These are phyloP conservation scores for Mycena venus DNA, from an alignment of 768 basidiomycete genomes.

Conservation along the genomic window DNA sequence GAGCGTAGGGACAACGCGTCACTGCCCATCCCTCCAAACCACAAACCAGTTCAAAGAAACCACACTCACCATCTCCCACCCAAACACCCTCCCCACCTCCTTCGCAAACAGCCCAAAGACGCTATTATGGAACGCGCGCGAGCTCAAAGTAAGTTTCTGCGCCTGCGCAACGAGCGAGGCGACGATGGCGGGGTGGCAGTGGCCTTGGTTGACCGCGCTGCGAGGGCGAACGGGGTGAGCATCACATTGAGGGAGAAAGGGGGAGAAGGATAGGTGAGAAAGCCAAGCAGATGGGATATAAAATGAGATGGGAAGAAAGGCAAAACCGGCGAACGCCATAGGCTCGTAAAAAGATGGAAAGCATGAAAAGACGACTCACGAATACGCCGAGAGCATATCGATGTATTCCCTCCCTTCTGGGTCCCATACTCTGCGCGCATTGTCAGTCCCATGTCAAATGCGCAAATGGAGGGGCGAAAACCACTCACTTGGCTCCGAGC, in stretches of 20 bases:
- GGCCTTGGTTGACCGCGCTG: conserved; percentile 94
- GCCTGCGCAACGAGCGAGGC: conserved; percentile 87
- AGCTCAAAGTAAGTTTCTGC: conserved; percentile 91
- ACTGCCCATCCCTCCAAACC: too few relatives aligned
- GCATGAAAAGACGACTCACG: conserved; percentile 63
- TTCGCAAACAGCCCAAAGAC: conserved; percentile 92
- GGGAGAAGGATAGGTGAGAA: too few relatives aligned
- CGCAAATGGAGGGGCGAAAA: conserved; percentile 9
- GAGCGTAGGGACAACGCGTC: too few relatives aligned
- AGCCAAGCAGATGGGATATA: conserved; percentile 8
- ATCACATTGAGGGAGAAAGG: not conserved
- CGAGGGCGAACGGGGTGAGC: not conserved
- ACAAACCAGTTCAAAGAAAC: too few relatives aligned
- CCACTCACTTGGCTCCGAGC: conserved; percentile 82
- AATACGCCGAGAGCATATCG: conserved; percentile 98
- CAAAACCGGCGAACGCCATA: not conserved
- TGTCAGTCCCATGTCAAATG: conserved; percentile 32
- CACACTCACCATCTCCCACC: conserved; percentile 57
- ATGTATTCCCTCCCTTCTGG: conserved; percentile 96
- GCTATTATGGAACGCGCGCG: conserved; percentile 96
- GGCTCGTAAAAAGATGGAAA: not conserved
- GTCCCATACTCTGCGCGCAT: conserved; percentile 83
- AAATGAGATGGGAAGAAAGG: not conserved
- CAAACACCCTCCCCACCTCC: conserved; percentile 85
- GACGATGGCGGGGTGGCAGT: conserved; percentile 93